Percentiles rank a stretch among this genome's conserved stretches.
Evolutionary conservation across 1,284 basidiomycete species (phyloP).

Genomic region (Cerrena zonata): DNA sequence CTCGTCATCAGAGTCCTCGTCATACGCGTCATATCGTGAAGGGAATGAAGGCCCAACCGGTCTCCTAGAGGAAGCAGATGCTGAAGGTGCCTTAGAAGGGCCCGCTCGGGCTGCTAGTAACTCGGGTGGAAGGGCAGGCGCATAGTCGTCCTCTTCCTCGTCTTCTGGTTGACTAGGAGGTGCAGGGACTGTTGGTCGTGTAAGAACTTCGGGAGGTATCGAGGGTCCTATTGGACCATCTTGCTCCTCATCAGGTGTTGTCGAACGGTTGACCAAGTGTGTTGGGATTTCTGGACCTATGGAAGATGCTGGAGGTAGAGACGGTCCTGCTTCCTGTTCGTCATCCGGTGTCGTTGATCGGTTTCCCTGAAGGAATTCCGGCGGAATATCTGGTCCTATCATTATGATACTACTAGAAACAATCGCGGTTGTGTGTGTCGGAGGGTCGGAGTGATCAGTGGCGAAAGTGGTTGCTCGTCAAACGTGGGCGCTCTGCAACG

Average conservation of each 20-base stretch:
- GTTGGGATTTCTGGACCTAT: constrained; percentile 16
- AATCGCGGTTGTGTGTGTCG: too few species aligned
- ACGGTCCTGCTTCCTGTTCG: constrained; percentile 15
- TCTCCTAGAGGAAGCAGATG: constrained; percentile 19
- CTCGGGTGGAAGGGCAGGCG: constrained; percentile 62
- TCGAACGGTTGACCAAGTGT: background rate
- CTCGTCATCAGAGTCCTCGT: constrained; percentile 61
- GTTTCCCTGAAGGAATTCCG: constrained; percentile 29
- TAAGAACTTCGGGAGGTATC: constrained; percentile 19
- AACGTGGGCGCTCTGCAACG: too few species aligned
- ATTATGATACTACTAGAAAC: too few species aligned
- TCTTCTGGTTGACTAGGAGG: constrained; percentile 30
- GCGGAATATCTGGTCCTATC: constrained; percentile 16
- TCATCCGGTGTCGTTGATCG: constrained; percentile 16
- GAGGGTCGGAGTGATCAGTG: too few species aligned
- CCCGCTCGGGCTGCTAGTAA: constrained; percentile 34
- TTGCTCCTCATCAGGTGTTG: background rate
- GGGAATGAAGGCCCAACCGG: constrained; percentile 36
- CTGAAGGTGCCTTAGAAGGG: constrained; percentile 22
- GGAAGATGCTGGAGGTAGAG: constrained; percentile 15
- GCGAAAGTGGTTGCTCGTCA: too few species aligned
- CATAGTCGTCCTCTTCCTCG: constrained; percentile 57
- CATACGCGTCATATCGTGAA: constrained; percentile 21
- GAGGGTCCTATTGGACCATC: constrained; percentile 17
- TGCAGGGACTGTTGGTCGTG: background rate